phyloP scores from a whole-genome alignment of 768 basidiomycete genomes.

The Stropharia rugosoannulata region DNA sequence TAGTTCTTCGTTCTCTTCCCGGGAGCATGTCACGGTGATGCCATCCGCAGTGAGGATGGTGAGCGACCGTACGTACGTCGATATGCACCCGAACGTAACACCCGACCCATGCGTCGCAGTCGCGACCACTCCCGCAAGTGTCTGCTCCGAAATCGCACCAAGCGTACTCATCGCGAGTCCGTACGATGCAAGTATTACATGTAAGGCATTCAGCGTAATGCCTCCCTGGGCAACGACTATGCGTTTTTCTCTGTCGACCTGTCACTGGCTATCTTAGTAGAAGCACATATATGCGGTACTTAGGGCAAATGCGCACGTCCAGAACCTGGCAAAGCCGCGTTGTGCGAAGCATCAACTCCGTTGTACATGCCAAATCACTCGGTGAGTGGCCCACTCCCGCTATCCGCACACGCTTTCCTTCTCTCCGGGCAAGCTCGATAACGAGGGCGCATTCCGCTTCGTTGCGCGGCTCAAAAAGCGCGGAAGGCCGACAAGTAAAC shows the following conservation, averaged over 20 bases:
- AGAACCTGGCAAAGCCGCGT: slow-evolving; percentile 69
- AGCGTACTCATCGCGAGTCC: slow-evolving; percentile 87
- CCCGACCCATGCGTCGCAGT: slow-evolving; percentile 97
- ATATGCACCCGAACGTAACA: slow-evolving; percentile 73
- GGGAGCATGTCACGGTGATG: slow-evolving; percentile 64
- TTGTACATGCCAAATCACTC: slow-evolving; percentile 90
- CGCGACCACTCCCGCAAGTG: slow-evolving; percentile 86
- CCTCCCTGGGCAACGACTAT: slow-evolving; percentile 77
- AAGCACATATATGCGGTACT: background rate
- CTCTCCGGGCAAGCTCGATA: slow-evolving; percentile 77
- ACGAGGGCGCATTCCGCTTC: slow-evolving; percentile 70
- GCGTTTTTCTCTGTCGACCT: slow-evolving; percentile 71
- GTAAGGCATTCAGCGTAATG: slow-evolving; percentile 74
- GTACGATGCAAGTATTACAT: slow-evolving; percentile 60
- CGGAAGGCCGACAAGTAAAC: slow-evolving; percentile 65
- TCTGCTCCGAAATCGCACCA: slow-evolving; percentile 96
- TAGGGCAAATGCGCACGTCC: slow-evolving; percentile 55
- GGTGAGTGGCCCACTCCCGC: slow-evolving; percentile 93
- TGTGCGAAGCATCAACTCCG: slow-evolving; percentile 82
- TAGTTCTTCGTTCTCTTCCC: slow-evolving; percentile 62
- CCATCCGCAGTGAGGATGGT: slow-evolving; percentile 79
- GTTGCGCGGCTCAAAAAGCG: slow-evolving; percentile 74
- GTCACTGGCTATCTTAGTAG: background rate
- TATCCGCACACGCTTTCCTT: slow-evolving; percentile 71
- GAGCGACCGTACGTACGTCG: slow-evolving; percentile 75